Conservation (phyloP, 2,329 filamentous ascomycete genomes). For the Neoscytalidium dimidiatum region DNA sequence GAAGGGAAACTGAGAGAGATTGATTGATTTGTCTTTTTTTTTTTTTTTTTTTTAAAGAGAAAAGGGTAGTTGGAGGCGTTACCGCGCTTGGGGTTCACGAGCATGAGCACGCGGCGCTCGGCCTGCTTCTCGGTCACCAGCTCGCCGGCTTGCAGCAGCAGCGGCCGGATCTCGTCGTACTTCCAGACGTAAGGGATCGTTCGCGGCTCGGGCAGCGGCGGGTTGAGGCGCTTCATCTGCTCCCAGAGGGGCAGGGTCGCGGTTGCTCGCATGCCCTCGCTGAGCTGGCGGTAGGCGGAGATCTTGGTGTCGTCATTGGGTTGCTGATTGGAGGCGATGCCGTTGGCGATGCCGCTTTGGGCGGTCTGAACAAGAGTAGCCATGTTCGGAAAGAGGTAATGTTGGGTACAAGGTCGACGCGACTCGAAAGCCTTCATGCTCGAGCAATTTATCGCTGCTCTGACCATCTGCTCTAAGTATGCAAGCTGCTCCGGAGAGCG, state of each 20-base stretch:
- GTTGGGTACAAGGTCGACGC: background rate
- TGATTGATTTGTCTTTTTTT: too few species aligned
- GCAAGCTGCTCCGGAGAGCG: background rate
- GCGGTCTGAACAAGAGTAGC: background rate
- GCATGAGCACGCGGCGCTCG: constrained; percentile 44
- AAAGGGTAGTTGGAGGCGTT: background rate
- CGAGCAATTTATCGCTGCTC: background rate
- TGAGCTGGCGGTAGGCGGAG: background rate
- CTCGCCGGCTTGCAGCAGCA: constrained; percentile 38
- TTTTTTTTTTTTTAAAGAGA: too few species aligned
- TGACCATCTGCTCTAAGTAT: background rate
- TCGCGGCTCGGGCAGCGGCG: constrained; percentile 49
- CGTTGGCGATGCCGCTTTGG: background rate
- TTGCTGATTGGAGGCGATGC: too few species aligned
- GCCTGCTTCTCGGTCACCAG: constrained; percentile 40
- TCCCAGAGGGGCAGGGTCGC: constrained; percentile 47
- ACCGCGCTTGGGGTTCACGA: constrained; percentile 39
- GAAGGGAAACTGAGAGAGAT: too few species aligned
- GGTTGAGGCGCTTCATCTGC: constrained; percentile 51
- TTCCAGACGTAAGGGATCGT: constrained; percentile 41
- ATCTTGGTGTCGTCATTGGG: background rate
- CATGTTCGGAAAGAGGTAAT: background rate
- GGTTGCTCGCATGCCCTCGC: constrained; percentile 20
- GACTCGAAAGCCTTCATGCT: background rate
- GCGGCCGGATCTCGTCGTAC: constrained; percentile 39